Base-by-base conservation (phyloP, 1,139 yeast species). In the Meyerozyma sp. region DNA sequence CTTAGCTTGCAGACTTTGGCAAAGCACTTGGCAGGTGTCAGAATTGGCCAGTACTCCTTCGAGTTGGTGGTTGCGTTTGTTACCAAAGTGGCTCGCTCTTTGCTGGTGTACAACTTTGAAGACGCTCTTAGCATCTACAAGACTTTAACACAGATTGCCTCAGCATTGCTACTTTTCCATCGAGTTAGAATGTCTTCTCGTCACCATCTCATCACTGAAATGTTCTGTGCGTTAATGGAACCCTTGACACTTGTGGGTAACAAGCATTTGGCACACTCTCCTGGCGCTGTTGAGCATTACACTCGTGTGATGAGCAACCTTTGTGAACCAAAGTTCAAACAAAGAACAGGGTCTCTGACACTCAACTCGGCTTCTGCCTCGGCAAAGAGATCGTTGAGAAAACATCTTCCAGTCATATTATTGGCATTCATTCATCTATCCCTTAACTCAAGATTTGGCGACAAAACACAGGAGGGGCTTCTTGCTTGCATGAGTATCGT, bases 141-240 rank as follows among this genome's bases (percentile, higher is more conserved):
- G 3, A 50, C 56, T 8, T 49, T 74, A 2, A 65, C 79, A 1
- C 77, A 74, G 44, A 61, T 75, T 0, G 51, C 81, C 27, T 80
- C 91, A 0, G 72, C 68, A 28, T 63, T 85, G 2, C 61, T 90
- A 10, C 65, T 87, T 23, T 76, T 77, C 56, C 94, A 89, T 52
- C 75, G 96, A 43, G 79, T 69, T 57, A 78, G 91, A 54, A 65
- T 89, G 28, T 69, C 82, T 0, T 80, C 84, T 28, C 79, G 97
- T 57, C 82, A 86, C 54, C 96, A 89, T 57, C 55, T 89, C 36
- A 52, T 89, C 2, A 66, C 79, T 14, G 58, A 70, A 4, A 61
- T 75, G 0, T 69, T 84, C 43, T 66, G 73, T 11, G 59, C 75
- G 1, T 63, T 83, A 40, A 59, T 89, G 55, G 72, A 65, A 36